Base-by-base conservation (phyloP, 2,329 filamentous ascomycete species). In the Beauveria sp. region DNA sequence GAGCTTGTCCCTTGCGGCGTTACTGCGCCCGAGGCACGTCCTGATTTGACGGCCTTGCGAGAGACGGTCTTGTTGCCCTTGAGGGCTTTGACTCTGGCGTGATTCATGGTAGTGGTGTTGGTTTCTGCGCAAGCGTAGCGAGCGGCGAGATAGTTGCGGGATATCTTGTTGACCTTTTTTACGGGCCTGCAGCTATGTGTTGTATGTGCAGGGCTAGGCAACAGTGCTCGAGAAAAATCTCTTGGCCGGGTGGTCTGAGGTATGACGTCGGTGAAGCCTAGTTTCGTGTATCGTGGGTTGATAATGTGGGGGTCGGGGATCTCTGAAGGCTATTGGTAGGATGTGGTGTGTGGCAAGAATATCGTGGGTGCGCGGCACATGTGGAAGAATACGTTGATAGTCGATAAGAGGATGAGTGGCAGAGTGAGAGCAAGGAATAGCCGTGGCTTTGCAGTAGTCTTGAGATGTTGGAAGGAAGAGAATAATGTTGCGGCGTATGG, bases 51-150 rank as follows among this genome's bases (percentile, higher is more conserved):
- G 24, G 87, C 86, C 73, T 90, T 91, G 68, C 81, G 82, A 52
- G 88, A 91, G 40, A 85, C 75, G 18, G 88, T 91, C 77, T 91
- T 91, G 76, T 84, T 86, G 75, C 88, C 86, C 64, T 81, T 77
- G 63, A 90, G 83, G 56, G 85, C 87, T 73, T 88, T 87, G 70
- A 88, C 87, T 67, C 86, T 79, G 61, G 83, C 77, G 69, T 88
- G 85, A 69, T 82, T 84, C 85, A 88, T 88, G 43, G 34, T 68
- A 58, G 31, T 28, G 56, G 28, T 8, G 26, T 22, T 45, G 42
- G 34, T 51, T 51, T 50, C 24, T 46, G 49, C 52, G 31, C 45
- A 53, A 43, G 45, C 43, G 20, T 22, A 40, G 50, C 20, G 54
- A 45, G 42, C 50, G 34, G 16, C 26, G 58, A 55, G 64, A 42